phyloP scores from a whole-genome alignment of 768 basidiomycete species.

The Boletus fagicola region DNA sequence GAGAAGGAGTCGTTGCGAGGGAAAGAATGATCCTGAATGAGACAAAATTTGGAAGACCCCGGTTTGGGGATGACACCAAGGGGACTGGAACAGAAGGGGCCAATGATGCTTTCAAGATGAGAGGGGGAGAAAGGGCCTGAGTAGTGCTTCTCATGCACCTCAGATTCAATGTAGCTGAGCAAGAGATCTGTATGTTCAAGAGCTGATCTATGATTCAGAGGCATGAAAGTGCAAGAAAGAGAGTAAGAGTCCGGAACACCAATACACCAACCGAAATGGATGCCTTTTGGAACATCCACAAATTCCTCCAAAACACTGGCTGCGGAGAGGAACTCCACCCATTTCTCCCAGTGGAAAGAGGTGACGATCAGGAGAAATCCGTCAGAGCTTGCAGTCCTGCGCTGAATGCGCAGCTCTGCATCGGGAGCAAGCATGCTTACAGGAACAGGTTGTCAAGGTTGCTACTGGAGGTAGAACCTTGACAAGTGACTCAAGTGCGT shows the following conservation, averaged over 20 bases:
- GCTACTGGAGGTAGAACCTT: no score
- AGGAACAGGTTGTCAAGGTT: no score
- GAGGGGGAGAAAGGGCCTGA: slow-evolving; percentile 8
- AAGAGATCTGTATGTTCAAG: slow-evolving; percentile 21
- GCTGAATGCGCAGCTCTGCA: no score
- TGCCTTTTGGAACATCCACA: no score
- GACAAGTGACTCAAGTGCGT: no score
- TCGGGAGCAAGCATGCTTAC: no score
- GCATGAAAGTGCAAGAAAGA: not conserved
- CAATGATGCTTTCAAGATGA: not conserved
- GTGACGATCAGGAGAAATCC: no score
- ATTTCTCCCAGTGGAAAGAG: no score
- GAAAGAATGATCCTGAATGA: not conserved
- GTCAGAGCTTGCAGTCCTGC: no score
- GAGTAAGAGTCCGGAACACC: not conserved
- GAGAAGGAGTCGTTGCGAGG: not conserved
- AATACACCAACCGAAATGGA: not conserved
- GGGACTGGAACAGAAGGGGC: not conserved
- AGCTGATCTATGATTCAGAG: not conserved
- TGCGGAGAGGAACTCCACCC: not conserved
- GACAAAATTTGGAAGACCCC: not conserved
- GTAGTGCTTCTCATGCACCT: slow-evolving; percentile 34
- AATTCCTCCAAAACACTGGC: no score
- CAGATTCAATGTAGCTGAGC: slow-evolving; percentile 31
- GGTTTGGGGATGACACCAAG: not conserved